Percentiles rank a stretch among this genome's conserved stretches.
Conservation (phyloP, 768 basidiomycete species). For the Gyrodon lividus region DNA sequence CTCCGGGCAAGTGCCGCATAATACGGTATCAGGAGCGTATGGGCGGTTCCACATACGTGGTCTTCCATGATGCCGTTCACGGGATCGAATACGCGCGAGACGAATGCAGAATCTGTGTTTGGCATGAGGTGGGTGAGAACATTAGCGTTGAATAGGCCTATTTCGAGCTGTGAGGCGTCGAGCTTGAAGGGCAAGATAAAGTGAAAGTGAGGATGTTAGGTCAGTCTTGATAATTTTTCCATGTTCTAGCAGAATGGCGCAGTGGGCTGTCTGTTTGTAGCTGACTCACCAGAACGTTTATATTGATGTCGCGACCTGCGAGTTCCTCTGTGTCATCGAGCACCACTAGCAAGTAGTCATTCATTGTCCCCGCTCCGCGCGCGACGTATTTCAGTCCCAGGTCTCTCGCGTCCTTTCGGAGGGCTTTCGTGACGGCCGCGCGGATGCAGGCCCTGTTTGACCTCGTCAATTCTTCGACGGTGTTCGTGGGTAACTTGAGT, state of each 20-base stretch:
- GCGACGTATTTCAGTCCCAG: slow-evolving; percentile 37
- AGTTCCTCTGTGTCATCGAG: slow-evolving; percentile 41
- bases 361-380: slow-evolving; percentile 34
- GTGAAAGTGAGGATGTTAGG: no score
- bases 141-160: slow-evolving; percentile 22
- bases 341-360: slow-evolving; percentile 40
- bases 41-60: slow-evolving; percentile 53
- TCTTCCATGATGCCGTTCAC: slow-evolving; percentile 38
- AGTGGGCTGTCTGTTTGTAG: background rate
- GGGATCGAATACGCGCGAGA: slow-evolving; percentile 53
- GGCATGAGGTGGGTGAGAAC: slow-evolving; percentile 39
- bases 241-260: background rate
- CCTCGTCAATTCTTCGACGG: slow-evolving; percentile 23
- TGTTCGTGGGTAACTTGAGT: slow-evolving; percentile 37
- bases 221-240: no score
- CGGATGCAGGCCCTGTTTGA: slow-evolving; percentile 33
- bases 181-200: background rate
- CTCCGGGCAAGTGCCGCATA: slow-evolving; percentile 32
- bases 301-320: slow-evolving; percentile 30
- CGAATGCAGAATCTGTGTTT: slow-evolving; percentile 36
- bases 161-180: slow-evolving; percentile 19
- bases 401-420: slow-evolving; percentile 28
- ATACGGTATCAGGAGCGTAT: slow-evolving; percentile 47
- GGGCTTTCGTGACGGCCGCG: slow-evolving; percentile 33
- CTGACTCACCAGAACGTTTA: slow-evolving; percentile 32